Base-by-base conservation (phyloP, 257 asterid genomes). In the Solanum etuberosum region DNA sequence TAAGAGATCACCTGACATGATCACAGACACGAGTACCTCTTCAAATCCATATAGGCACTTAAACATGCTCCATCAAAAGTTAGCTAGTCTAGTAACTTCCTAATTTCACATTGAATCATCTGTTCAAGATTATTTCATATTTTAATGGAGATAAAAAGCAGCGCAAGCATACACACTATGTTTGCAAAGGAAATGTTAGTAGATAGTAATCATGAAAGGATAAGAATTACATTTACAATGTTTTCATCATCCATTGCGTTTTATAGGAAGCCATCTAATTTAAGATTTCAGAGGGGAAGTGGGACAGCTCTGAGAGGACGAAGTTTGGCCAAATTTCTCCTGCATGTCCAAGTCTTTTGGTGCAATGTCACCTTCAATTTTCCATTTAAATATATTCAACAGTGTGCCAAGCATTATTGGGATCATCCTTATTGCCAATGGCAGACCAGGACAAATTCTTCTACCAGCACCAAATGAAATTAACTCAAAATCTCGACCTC, bases 381-480 rank as follows among this genome's bases (percentile, higher is more conserved):
- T 80, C 87, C 84, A 83, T 14, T 87, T 42, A 37, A 83, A 87
- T 37, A 83, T 40, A 74, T 87, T 71, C 40, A 70, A 35, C 25
- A 70, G 27, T 7, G 87, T 63, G 31, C 84, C 89, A 32, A 70
- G n/a, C 89, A 87, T 70, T 25, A 87, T 4, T 3, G 71, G 89
- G 11, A 83, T 35, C 87, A 70, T 87, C 34, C 84, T 31, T 35
- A 46, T 68, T 13, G 77, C 77, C 84, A 87, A 48, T 14, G 83
- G 87, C 15, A 87, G 5, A 32, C 83, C 89, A 2, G 77, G 89
- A 13, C 89, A 87, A 38, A 83, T 63, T 70, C 87, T 87, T 42
- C 89, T 1, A 25, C 89, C 84, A 18, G 35, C 40, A 35, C 67
- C 89, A 51, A 87, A 87, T 83, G 87, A 48, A 70, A 83, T 87